These are phyloP conservation scores for Lathyrus tuberosus DNA, from an alignment of 306 rosid species.

Conservation along the genomic window DNA sequence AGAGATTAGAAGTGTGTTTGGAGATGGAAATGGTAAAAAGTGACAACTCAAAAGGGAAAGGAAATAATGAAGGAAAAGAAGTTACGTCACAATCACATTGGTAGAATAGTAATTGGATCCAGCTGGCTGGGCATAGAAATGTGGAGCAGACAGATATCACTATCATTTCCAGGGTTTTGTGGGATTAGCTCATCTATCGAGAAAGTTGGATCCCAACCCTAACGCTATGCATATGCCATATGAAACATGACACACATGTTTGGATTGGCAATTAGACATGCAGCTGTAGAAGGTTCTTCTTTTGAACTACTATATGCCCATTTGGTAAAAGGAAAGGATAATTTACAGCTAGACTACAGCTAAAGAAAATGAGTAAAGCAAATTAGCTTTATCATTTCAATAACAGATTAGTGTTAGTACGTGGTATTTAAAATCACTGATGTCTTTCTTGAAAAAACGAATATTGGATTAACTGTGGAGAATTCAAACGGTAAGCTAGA, in stretches of 20 bases:
- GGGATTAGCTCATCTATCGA: constrained; percentile 11
- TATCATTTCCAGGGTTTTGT: constrained; percentile 25
- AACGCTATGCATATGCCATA: background rate
- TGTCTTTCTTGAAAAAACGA: background rate
- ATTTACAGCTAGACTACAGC: constrained; percentile 2
- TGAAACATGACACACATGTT: background rate
- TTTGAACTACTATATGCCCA: too few species aligned
- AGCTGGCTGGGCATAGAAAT: constrained; percentile 32
- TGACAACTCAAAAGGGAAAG: constrained; percentile 3
- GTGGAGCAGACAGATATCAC: constrained; percentile 25
- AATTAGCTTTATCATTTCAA: too few species aligned
- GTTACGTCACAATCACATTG: constrained; percentile 36
- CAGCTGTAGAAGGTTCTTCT: background rate
- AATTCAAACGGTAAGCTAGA: background rate
- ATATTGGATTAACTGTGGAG: background rate
- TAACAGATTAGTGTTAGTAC: too few species aligned
- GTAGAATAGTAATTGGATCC: constrained; percentile 18
- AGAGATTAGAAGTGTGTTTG: too few species aligned
- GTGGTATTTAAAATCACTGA: background rate
- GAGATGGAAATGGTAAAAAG: background rate
- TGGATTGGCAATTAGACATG: background rate
- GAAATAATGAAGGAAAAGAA: constrained; percentile 7
- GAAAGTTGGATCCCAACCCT: constrained; percentile 39
- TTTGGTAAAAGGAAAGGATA: background rate
- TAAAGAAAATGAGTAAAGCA: background rate